These are phyloP conservation scores for Chalciporus pseudorubinellus DNA, from an alignment of 768 basidiomycete species.

Conservation along the genomic window DNA sequence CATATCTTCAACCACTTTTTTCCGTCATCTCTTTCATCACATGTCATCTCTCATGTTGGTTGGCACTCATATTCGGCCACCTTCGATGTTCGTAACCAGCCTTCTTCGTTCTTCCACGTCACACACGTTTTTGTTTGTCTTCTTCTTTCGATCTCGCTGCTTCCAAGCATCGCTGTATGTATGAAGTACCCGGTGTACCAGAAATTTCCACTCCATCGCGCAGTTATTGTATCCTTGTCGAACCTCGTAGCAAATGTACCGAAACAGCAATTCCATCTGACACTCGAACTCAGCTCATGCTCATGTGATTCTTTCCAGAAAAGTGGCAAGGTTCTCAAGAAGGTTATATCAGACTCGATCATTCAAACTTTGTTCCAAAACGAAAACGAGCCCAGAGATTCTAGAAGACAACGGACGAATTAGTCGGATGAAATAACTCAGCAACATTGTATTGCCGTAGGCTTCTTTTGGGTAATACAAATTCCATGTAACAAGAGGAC, in stretches of 20 bases:
- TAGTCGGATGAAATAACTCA: too few relatives aligned
- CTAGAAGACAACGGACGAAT: background rate
- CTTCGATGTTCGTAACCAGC: slow-evolving; percentile 25
- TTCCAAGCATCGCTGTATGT: slow-evolving; percentile 26
- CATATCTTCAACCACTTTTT: slow-evolving; percentile 6
- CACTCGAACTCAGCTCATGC: background rate
- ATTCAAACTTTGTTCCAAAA: background rate
- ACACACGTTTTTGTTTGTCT: slow-evolving; percentile 5
- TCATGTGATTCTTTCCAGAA: slow-evolving; percentile 4
- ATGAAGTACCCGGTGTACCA: slow-evolving; percentile 35
- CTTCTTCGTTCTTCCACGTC: slow-evolving; percentile 6
- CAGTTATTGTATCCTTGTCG: slow-evolving; percentile 23
- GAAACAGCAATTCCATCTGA: slow-evolving; percentile 5
- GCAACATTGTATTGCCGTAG: too few relatives aligned
- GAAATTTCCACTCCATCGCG: slow-evolving; percentile 16
- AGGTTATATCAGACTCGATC: background rate
- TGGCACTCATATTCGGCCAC: slow-evolving; percentile 26
- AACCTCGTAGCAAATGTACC: background rate
- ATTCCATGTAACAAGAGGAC: too few relatives aligned
- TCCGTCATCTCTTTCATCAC: slow-evolving; percentile 5
- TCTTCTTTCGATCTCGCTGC: slow-evolving; percentile 4
- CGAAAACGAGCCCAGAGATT: background rate
- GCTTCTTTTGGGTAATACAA: too few relatives aligned
- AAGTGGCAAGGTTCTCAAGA: background rate
- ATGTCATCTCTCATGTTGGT: slow-evolving; percentile 10